Percentiles rank a stretch among this genome's conserved stretches.
Evolutionary conservation across 2,329 filamentous ascomycete genomes (phyloP).

Genomic region (Pestalotiopsis sp.): DNA sequence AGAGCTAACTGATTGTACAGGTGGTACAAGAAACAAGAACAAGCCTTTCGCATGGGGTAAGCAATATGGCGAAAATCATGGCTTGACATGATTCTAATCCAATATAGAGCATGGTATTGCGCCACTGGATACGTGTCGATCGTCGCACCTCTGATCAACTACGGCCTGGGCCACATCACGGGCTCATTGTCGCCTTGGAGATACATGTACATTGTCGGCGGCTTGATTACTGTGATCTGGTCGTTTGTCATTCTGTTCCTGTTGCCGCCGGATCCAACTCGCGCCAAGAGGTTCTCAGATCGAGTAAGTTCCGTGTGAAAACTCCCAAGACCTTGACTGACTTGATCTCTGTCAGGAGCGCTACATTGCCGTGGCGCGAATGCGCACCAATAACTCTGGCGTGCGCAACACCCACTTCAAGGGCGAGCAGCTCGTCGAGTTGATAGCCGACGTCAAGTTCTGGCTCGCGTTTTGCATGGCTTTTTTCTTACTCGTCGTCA

Average conservation of each 20-base stretch:
- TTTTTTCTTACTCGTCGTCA: conserved; percentile 28
- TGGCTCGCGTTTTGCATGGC: conserved; percentile 19
- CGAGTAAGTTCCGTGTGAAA: background rate
- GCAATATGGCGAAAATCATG: background rate
- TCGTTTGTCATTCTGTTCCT: conserved; percentile 1
- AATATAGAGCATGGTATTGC: background rate
- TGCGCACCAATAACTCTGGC: conserved; percentile 22
- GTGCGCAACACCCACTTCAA: conserved; percentile 21
- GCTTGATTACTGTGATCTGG: conserved; percentile 29
- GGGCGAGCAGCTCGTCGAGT: conserved; percentile 18
- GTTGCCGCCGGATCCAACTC: background rate
- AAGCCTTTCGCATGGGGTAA: conserved; percentile 1
- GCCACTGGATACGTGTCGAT: conserved; percentile 14
- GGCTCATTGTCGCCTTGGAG: conserved; percentile 32
- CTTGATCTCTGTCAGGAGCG: background rate
- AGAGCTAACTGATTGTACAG: background rate
- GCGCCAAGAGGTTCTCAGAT: conserved; percentile 13
- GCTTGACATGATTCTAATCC: background rate
- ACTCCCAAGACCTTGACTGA: background rate
- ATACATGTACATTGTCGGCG: conserved; percentile 38
- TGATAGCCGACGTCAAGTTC: conserved; percentile 18
- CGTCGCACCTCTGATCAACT: conserved; percentile 35
- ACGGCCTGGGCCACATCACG: conserved; percentile 34
- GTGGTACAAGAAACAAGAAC: conserved; percentile 5
- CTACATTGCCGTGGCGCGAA: conserved; percentile 18